Evolutionary conservation across 805 yeast species (phyloP).

Genomic region (Cyberlindnera mrakii): DNA sequence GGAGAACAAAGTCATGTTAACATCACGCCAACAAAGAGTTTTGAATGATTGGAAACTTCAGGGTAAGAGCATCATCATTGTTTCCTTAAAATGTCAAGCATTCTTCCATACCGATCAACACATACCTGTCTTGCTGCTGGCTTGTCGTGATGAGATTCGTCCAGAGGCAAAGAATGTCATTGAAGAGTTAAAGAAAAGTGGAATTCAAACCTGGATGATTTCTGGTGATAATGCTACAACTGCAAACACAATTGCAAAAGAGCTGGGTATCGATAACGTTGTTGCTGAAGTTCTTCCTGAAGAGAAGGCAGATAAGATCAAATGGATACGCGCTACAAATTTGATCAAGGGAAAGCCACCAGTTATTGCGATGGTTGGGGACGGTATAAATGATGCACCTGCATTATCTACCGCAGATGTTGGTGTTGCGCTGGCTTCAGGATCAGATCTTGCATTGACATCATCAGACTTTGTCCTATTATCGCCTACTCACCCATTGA

Average conservation of each 20-base stretch:
- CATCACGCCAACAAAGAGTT: conserved; percentile 27
- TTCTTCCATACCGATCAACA: conserved; percentile 26
- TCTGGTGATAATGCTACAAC: conserved; percentile 69
- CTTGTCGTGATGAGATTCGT: conserved; percentile 55
- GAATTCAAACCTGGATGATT: conserved; percentile 65
- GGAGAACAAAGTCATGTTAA: conserved; percentile 38
- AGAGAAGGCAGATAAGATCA: conserved; percentile 58
- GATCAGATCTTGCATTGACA: conserved; percentile 69
- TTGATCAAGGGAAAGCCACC: conserved; percentile 15
- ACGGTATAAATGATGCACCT: conserved; percentile 81
- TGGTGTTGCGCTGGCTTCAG: conserved; percentile 71
- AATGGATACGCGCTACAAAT: conserved; percentile 44
- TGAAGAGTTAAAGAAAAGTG: conserved; percentile 29
- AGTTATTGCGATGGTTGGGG: conserved; percentile 68
- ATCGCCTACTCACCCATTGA: conserved; percentile 43
- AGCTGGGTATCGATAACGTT: conserved; percentile 55
- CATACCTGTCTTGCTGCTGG: conserved; percentile 42
- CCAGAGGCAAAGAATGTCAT: conserved; percentile 53
- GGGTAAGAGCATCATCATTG: conserved; percentile 57
- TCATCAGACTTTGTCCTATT: conserved; percentile 70
- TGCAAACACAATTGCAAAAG: conserved; percentile 59
- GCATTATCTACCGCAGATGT: conserved; percentile 71
- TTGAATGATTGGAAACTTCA: conserved; percentile 52
- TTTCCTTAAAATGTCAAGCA: conserved; percentile 35
- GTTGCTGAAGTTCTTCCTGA: conserved; percentile 70